phyloP scores from a whole-genome alignment of 345 rosid species.

The Xanthoceras sorbifolium region DNA sequence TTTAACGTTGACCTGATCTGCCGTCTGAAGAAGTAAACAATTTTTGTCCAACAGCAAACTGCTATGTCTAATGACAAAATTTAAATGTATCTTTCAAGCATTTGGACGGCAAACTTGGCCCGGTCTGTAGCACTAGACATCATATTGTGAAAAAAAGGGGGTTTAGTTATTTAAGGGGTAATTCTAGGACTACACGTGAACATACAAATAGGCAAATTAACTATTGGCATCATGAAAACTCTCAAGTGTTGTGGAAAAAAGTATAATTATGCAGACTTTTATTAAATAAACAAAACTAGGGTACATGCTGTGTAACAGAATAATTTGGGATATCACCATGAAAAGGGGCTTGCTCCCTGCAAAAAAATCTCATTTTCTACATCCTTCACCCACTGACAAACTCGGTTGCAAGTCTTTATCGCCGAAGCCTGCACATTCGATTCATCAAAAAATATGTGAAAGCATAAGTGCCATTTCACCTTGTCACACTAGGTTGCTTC shows the following conservation, averaged over 20 bases:
- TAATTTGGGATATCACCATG: slow-evolving; percentile 63
- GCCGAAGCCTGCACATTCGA: slow-evolving; percentile 67
- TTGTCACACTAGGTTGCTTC: not conserved
- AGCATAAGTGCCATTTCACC: not conserved
- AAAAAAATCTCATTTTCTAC: slow-evolving; percentile 93
- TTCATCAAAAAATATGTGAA: not conserved
- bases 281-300: slow-evolving; percentile 28
- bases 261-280: slow-evolving; percentile 16
- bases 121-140: not conserved
- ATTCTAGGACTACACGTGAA: not conserved
- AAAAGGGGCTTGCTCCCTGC: slow-evolving; percentile 96
- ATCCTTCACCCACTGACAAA: slow-evolving; percentile 93
- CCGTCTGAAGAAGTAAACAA: not conserved
- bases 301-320: slow-evolving; percentile 35
- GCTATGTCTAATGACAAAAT: not conserved
- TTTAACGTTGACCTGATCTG: not conserved
- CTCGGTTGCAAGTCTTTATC: slow-evolving; percentile 86
- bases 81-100: not conserved
- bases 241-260: not conserved
- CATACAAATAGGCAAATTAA: not conserved
- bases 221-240: not conserved
- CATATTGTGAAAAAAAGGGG: not conserved
- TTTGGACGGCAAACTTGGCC: not conserved
- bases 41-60: not conserved
- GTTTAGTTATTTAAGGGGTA: not conserved